phyloP scores from a whole-genome alignment of 441 rosid species.

The Euphorbia celastroides region DNA sequence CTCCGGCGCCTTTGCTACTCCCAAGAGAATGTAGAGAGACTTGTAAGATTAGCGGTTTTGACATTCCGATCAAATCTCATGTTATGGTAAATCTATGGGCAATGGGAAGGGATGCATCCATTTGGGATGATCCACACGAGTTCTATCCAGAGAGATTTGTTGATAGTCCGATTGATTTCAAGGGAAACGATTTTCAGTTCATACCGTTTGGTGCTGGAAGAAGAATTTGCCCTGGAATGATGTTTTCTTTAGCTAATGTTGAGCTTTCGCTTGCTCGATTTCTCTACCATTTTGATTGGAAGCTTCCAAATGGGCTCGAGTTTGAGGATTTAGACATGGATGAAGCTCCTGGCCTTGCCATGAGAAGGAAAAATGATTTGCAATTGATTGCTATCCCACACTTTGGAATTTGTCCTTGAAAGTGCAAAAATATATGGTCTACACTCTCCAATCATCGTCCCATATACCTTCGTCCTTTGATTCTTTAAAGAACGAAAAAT shows the following conservation, averaged over 20 bases:
- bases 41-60: not conserved
- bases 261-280: not conserved
- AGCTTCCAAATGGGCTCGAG: not conserved
- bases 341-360: not conserved
- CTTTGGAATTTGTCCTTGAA: no score
- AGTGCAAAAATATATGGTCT: no score
- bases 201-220: slow-evolving; percentile 1
- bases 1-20: not conserved
- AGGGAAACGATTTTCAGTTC: not conserved
- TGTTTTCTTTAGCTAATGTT: not conserved
- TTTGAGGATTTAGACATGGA: not conserved
- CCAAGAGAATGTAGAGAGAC: not conserved
- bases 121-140: not conserved
- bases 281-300: not conserved
- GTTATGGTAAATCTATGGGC: not conserved
- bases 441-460: no score
- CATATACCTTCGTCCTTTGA: no score
- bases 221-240: not conserved
- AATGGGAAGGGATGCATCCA: not conserved
- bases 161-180: not conserved
- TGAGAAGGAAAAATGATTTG: not conserved
- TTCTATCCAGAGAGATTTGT: not conserved
- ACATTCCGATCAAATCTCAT: not conserved
- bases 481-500: no score
- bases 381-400: not conserved